phyloP scores from a whole-genome alignment of 1,139 yeast genomes.

The Yarrowia galli region DNA sequence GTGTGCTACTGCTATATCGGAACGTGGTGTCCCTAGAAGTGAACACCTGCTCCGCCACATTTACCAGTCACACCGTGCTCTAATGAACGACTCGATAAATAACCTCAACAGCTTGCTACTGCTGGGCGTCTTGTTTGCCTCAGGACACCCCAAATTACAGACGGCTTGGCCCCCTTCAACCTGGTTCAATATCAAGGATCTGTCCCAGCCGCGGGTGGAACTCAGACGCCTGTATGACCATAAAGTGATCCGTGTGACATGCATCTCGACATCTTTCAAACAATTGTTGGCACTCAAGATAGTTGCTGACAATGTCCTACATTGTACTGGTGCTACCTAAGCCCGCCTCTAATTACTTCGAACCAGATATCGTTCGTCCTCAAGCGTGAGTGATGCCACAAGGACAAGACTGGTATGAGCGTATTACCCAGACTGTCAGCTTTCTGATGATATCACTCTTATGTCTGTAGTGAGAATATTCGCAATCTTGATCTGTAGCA shows the following conservation, averaged over 20 bases:
- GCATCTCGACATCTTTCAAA: background rate
- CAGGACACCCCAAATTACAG: conserved; percentile 13
- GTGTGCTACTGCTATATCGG: no score
- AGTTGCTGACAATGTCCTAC: no score
- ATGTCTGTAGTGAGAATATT: no score
- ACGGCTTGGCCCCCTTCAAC: conserved; percentile 31
- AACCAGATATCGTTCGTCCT: no score
- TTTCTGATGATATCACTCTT: no score
- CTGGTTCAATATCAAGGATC: background rate
- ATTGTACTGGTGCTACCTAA: no score
- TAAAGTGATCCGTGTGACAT: conserved; percentile 7
- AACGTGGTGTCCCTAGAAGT: no score
- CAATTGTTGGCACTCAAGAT: background rate
- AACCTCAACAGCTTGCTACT: conserved; percentile 8
- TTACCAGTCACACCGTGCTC: background rate
- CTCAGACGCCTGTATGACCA: background rate
- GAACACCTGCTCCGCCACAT: background rate
- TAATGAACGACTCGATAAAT: background rate
- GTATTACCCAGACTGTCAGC: no score
- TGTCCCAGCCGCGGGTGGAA: background rate
- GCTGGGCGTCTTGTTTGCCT: conserved; percentile 5
- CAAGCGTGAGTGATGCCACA: no score
- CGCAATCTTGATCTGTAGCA: no score
- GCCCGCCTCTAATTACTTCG: no score
- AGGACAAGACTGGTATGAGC: no score